Evolutionary conservation across 1,284 basidiomycete genomes (phyloP).

Genomic region (Sporisorium iseilematis-ciliati): DNA sequence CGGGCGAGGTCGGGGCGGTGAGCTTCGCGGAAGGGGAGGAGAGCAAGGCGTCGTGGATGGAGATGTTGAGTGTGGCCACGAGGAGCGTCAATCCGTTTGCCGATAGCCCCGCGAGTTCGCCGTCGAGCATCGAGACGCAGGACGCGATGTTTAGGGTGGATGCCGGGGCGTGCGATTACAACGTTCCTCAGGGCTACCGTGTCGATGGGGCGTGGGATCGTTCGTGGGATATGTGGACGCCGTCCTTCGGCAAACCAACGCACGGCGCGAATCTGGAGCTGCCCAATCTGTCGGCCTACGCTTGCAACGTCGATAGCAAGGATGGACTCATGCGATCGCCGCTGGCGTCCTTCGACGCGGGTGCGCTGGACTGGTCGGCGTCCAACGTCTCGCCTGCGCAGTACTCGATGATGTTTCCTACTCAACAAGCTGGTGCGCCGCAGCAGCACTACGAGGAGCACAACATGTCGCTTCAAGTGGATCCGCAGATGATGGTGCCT

Average conservation of each 20-base stretch:
- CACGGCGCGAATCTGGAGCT: slow-evolving; percentile 1
- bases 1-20: slow-evolving; percentile 9
- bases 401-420: slow-evolving; percentile 32
- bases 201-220: slow-evolving; percentile 12
- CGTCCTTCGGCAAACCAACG: slow-evolving; percentile 28
- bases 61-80: slow-evolving; percentile 45
- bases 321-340: slow-evolving; percentile 13
- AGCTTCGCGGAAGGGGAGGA: slow-evolving; percentile 10
- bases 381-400: slow-evolving; percentile 27
- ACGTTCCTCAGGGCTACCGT: slow-evolving; percentile 1
- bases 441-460: neutral
- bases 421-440: neutral
- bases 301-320: slow-evolving; percentile 29
- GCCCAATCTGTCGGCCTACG: slow-evolving; percentile 28
- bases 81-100: slow-evolving; percentile 40
- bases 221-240: slow-evolving; percentile 34
- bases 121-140: slow-evolving; percentile 28
- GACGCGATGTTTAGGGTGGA: slow-evolving; percentile 39
- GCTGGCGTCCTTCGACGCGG: slow-evolving; percentile 34
- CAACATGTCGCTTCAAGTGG: slow-evolving; percentile 16
- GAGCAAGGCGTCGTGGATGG: slow-evolving; percentile 44
- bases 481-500: slow-evolving; percentile 24
- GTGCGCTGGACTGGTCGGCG: slow-evolving; percentile 41
- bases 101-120: slow-evolving; percentile 37
- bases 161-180: slow-evolving; percentile 45